Conservation (phyloP, 2,329 filamentous ascomycete species). For the Macrophomina phaseolina region DNA sequence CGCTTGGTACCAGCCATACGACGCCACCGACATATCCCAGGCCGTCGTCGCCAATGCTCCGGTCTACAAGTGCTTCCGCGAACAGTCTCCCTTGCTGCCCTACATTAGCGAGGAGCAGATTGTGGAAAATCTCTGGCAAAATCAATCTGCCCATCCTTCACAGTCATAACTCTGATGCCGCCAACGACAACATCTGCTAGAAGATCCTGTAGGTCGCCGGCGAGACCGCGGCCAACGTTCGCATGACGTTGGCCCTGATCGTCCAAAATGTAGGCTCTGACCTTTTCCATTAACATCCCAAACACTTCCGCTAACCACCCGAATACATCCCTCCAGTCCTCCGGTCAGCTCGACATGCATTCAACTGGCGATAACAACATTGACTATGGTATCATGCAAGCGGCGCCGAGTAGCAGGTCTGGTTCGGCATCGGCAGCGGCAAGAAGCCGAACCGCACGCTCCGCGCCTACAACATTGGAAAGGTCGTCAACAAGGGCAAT, state of each 20-base stretch:
- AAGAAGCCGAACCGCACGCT: slow-evolving; percentile 29
- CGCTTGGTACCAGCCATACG: neutral
- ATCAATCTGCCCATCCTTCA: slow-evolving; percentile 2
- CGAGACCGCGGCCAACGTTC: slow-evolving; percentile 29
- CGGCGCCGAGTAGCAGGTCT: neutral
- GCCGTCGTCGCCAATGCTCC: neutral
- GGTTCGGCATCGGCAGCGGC: slow-evolving; percentile 8
- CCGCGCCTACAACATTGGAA: slow-evolving; percentile 29
- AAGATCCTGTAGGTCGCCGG: slow-evolving; percentile 29
- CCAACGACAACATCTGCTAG: slow-evolving; percentile 3
- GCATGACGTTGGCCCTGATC: slow-evolving; percentile 33
- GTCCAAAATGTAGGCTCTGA: slow-evolving; percentile 31
- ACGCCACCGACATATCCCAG: neutral
- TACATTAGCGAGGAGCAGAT: neutral
- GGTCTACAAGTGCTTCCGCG: slow-evolving; percentile 11
- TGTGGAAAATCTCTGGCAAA: slow-evolving; percentile 9
- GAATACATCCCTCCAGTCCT: neutral
- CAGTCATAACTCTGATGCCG: neutral
- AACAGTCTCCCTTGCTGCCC: neutral
- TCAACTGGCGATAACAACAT: slow-evolving; percentile 27
- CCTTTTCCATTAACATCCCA: no score
- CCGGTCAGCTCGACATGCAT: slow-evolving; percentile 29
- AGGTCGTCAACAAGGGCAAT: slow-evolving; percentile 9
- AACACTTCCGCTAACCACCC: neutral
- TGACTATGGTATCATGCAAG: slow-evolving; percentile 33